Evolutionary conservation across 345 rosid genomes (phyloP).

Genomic region (Lepidium aucheri): DNA sequence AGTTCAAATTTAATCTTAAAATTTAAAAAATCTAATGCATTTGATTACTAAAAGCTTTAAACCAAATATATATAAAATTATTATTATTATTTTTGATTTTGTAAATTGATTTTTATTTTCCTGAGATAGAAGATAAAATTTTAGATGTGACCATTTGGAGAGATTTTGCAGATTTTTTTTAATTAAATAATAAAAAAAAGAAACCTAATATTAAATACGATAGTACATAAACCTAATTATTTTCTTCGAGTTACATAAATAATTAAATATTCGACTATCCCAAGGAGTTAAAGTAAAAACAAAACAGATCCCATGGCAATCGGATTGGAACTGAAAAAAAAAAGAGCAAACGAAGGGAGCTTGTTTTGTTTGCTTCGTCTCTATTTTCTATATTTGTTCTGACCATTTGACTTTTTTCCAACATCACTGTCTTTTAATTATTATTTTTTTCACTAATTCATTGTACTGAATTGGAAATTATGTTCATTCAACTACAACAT

Average conservation of each 20-base stretch:
- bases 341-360: constrained; percentile 1
- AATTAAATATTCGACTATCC: not conserved
- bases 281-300: constrained; percentile 16
- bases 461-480: no score
- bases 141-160: no score
- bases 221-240: not conserved
- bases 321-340: constrained; percentile 37
- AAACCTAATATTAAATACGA: not conserved
- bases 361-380: constrained; percentile 18
- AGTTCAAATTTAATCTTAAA: no score
- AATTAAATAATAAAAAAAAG: not conserved
- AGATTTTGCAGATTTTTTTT: not conserved
- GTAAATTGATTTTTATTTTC: no score
- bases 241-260: not conserved
- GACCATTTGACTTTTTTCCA: constrained; percentile 11
- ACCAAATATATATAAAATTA: no score
- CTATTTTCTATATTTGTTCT: constrained; percentile 13
- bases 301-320: constrained; percentile 29
- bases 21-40: no score
- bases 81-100: no score
- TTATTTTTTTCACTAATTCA: no score
- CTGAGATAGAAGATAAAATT: no score
- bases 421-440: no score
- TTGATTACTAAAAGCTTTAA: no score
- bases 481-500: no score